phyloP scores from a whole-genome alignment of 768 basidiomycete genomes.

The Cystofilobasidium macerans region DNA sequence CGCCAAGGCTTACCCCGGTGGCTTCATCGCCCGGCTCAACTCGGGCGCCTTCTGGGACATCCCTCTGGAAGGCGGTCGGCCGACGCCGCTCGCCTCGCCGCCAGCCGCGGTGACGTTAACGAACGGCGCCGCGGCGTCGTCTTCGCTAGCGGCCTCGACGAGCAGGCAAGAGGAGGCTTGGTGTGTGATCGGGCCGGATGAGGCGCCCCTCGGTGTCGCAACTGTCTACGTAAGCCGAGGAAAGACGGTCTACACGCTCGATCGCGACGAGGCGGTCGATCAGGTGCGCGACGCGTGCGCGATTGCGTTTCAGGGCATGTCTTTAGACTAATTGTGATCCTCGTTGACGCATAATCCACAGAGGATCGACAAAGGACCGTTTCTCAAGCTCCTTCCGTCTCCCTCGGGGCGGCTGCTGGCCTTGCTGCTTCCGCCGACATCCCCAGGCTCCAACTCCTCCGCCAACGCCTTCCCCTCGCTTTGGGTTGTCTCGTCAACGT shows the following conservation, averaged over 20 bases:
- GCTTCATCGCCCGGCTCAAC: slow-evolving; percentile 73
- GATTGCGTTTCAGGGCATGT: no score
- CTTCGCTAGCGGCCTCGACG: slow-evolving; percentile 53
- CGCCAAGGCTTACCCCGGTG: slow-evolving; percentile 73
- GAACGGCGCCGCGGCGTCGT: background rate
- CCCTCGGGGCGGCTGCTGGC: slow-evolving; percentile 90
- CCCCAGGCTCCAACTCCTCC: slow-evolving; percentile 4
- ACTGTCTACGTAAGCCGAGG: slow-evolving; percentile 78
- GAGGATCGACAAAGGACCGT: slow-evolving; percentile 75
- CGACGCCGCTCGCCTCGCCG: slow-evolving; percentile 72
- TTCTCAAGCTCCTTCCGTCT: slow-evolving; percentile 72
- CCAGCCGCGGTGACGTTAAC: slow-evolving; percentile 43
- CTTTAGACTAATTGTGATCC: no score
- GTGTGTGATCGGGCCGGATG: slow-evolving; percentile 80
- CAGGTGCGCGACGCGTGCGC: slow-evolving; percentile 40
- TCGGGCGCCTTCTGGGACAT: slow-evolving; percentile 69
- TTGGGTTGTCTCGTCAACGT: slow-evolving; percentile 92
- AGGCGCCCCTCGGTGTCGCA: slow-evolving; percentile 76
- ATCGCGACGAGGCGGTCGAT: slow-evolving; percentile 78
- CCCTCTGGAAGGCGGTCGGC: slow-evolving; percentile 32
- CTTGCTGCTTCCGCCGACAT: slow-evolving; percentile 50
- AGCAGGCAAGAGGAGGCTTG: slow-evolving; percentile 49
- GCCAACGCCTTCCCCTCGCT: slow-evolving; percentile 38
- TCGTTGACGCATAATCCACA: no score
- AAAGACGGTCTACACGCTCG: slow-evolving; percentile 67